A percentile compares a stretch with the other conserved stretches of the same genome.
Evolutionary conservation across 1,284 basidiomycete genomes (phyloP).

Genomic region (Leccinum subrobustum): DNA sequence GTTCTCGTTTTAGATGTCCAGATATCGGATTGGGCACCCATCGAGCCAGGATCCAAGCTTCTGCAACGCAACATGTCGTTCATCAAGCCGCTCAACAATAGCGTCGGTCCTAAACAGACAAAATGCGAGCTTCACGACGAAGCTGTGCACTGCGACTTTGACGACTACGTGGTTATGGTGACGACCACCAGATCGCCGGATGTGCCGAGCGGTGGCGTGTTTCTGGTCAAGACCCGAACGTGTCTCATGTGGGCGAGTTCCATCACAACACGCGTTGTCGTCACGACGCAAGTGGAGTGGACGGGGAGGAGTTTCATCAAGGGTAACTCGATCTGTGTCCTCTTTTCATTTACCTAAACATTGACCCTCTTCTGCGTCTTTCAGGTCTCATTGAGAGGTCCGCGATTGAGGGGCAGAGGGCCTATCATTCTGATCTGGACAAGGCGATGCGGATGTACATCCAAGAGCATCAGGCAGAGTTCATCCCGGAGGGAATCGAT

Average conservation of each 20-base stretch:
- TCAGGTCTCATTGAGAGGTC: constrained; percentile 91
- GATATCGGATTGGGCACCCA: constrained; percentile 87
- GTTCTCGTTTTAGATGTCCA: constrained; percentile 68
- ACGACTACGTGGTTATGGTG: constrained; percentile 79
- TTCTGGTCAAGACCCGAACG: constrained; percentile 90
- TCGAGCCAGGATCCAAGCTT: constrained; percentile 59
- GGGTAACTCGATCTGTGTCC: constrained; percentile 44
- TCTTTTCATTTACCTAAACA: background rate
- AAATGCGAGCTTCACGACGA: constrained; percentile 94
- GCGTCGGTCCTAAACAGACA: constrained; percentile 91
- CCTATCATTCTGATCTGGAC: constrained; percentile 85
- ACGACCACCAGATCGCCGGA: constrained; percentile 95
- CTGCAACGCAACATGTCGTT: constrained; percentile 90
- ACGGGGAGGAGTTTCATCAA: constrained; percentile 95
- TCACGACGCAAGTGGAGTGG: constrained; percentile 96
- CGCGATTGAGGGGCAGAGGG: constrained; percentile 92
- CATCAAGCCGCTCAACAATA: constrained; percentile 89
- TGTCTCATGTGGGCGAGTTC: constrained; percentile 93
- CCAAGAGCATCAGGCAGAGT: constrained; percentile 84
- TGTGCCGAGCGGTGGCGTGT: constrained; percentile 90
- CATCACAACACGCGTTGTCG: constrained; percentile 75
- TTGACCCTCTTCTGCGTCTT: background rate
- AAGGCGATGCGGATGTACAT: constrained; percentile 87
- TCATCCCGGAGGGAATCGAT: constrained; percentile 80
- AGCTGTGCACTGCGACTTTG: constrained; percentile 78